Percentiles rank a stretch among this genome's conserved stretches.
Evolutionary conservation across 2,329 filamentous ascomycete species (phyloP).

Genomic region (Epichloe brachyelytri): DNA sequence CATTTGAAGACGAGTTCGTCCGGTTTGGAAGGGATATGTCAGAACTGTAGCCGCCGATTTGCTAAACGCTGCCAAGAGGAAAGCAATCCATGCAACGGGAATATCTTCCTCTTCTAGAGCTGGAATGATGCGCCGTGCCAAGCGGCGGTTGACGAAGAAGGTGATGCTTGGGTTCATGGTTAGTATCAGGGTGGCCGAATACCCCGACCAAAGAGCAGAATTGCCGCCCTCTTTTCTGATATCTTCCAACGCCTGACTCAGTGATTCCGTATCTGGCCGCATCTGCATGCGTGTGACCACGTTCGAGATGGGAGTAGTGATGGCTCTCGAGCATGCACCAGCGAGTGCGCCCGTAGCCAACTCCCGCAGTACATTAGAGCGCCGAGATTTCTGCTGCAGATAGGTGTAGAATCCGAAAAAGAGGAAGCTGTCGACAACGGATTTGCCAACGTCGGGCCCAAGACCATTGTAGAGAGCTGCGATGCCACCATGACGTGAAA

Average conservation of each 20-base stretch:
- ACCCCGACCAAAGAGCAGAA: slow-evolving; percentile 74
- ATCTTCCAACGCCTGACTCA: slow-evolving; percentile 45
- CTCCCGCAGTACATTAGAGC: slow-evolving; percentile 55
- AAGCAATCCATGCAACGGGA: slow-evolving; percentile 25
- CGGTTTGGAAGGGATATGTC: slow-evolving; percentile 77
- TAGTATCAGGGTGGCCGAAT: slow-evolving; percentile 65
- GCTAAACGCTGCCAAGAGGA: slow-evolving; percentile 55
- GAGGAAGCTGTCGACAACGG: slow-evolving; percentile 63
- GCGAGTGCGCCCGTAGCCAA: slow-evolving; percentile 61
- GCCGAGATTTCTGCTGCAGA: slow-evolving; percentile 25
- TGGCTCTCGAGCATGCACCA: slow-evolving; percentile 59
- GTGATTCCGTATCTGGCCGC: slow-evolving; percentile 32
- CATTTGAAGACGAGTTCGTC: slow-evolving; percentile 68
- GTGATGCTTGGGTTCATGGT: slow-evolving; percentile 81
- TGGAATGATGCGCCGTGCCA: slow-evolving; percentile 47
- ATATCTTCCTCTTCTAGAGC: slow-evolving; percentile 30
- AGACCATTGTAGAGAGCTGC: slow-evolving; percentile 58
- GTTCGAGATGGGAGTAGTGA: slow-evolving; percentile 71
- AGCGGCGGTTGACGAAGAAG: slow-evolving; percentile 65
- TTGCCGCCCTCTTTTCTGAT: slow-evolving; percentile 60
- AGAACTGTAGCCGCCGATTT: slow-evolving; percentile 65
- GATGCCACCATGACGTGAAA: slow-evolving; percentile 55
- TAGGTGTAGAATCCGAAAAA: slow-evolving; percentile 74
- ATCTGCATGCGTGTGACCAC: slow-evolving; percentile 76
- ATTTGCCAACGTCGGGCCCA: slow-evolving; percentile 51